Conservation (phyloP, 345 rosid species). For the Jatropha curcas region DNA sequence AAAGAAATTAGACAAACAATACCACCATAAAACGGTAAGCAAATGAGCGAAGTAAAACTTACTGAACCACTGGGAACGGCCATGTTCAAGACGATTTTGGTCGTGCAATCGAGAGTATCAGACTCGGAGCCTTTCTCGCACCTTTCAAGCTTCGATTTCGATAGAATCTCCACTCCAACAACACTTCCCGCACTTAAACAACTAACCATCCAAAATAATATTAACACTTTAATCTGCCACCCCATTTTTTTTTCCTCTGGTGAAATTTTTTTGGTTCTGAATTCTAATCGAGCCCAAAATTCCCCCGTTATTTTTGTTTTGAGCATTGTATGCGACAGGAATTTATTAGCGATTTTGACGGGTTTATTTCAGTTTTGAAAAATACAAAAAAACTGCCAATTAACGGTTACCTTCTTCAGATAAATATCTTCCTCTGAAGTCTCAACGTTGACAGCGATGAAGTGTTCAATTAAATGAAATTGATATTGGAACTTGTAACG, state of each 20-base stretch:
- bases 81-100: conserved; percentile 58
- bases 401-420: conserved; percentile 4
- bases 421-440: not conserved
- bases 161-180: conserved; percentile 45
- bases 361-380: not conserved
- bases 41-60: conserved; percentile 11
- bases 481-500: not conserved
- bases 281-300: not conserved
- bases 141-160: conserved; percentile 64
- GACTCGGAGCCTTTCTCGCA: conserved; percentile 50
- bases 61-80: conserved; percentile 74
- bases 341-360: conserved; percentile 8
- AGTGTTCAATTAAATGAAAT: not conserved
- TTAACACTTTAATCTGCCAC: not conserved
- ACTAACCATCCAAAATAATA: conserved; percentile 1
- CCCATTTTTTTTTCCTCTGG: not conserved
- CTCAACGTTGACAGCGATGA: not conserved
- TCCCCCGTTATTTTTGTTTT: not conserved
- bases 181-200: not conserved
- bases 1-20: no score
- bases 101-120: conserved; percentile 46
- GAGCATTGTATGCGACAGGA: no score
- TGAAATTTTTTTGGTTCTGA: not conserved
- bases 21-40: no score
- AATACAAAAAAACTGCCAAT: conserved; percentile 5